Evolutionary conservation across 352 stramenopile genomes (phyloP).

Genomic region (Phytophthora kernoviae): DNA sequence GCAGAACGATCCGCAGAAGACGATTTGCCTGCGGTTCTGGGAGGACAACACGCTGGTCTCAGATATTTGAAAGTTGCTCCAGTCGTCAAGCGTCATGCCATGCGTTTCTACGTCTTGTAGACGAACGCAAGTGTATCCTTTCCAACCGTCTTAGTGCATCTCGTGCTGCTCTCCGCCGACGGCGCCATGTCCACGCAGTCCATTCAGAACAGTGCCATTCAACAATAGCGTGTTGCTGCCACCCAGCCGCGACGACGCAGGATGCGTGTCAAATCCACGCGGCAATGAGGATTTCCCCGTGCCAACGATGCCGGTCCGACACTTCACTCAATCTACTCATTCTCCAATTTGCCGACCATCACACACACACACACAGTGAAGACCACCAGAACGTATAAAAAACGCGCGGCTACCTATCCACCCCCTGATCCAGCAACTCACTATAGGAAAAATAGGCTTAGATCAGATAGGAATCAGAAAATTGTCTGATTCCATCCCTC

Average conservation of each 20-base stretch:
- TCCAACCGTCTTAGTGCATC: neutral
- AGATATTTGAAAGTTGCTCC: too few species aligned
- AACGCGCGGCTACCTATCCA: too few species aligned
- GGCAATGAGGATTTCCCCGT: constrained; percentile 8
- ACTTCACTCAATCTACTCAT: constrained; percentile 3
- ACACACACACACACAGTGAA: neutral
- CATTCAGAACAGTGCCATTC: constrained; percentile 23
- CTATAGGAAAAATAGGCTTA: too few species aligned
- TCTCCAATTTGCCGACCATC: constrained; percentile 20
- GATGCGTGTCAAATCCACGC: constrained; percentile 20
- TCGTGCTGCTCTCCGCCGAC: neutral
- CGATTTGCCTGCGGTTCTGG: too few species aligned
- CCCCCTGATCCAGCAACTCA: too few species aligned
- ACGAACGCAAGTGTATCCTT: too few species aligned
- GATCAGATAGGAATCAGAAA: too few species aligned
- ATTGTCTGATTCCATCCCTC: too few species aligned
- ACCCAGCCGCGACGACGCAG: neutral
- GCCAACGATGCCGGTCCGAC: neutral
- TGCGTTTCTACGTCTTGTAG: too few species aligned
- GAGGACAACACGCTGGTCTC: too few species aligned
- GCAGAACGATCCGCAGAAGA: too few species aligned
- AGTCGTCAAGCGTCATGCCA: too few species aligned
- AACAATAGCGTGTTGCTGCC: constrained; percentile 34
- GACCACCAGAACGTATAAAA: constrained; percentile 2
- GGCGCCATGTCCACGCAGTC: neutral